Evolutionary conservation across 2,329 filamentous ascomycete species (phyloP).

Genomic region (Graphilbum sp.): DNA sequence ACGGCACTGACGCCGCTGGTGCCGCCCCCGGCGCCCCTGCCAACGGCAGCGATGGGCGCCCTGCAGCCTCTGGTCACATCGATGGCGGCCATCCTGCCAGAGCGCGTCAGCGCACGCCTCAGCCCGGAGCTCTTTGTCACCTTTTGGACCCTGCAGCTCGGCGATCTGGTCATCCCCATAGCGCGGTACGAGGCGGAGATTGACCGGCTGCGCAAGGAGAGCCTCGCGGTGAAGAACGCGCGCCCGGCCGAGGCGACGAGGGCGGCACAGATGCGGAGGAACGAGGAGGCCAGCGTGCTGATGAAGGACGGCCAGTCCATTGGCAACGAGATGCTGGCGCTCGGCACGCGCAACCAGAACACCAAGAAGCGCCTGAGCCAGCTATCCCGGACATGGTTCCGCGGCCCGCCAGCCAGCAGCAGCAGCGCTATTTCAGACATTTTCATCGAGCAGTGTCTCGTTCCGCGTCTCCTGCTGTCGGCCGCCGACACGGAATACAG

Average conservation of each 20-base stretch:
- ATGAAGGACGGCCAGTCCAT: conserved; percentile 53
- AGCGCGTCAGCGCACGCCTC: conserved; percentile 50
- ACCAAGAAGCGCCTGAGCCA: conserved; percentile 54
- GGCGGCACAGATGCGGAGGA: conserved; percentile 47
- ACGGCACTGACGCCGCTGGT: too few species aligned
- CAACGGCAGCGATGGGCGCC: conserved; percentile 23
- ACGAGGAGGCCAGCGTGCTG: conserved; percentile 52
- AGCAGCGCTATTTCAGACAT: conserved; percentile 47
- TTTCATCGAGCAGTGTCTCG: conserved; percentile 76
- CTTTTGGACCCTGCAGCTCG: conserved; percentile 81
- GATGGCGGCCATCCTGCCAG: conserved; percentile 43
- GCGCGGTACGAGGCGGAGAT: conserved; percentile 66
- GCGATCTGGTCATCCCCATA: conserved; percentile 63
- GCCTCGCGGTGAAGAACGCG: conserved; percentile 51
- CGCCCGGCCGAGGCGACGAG: conserved; percentile 52
- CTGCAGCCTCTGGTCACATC: conserved; percentile 59
- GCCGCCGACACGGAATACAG: conserved; percentile 78
- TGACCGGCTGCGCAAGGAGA: conserved; percentile 48
- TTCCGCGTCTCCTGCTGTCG: conserved; percentile 76
- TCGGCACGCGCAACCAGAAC: conserved; percentile 49
- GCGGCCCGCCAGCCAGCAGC: conserved; percentile 22
- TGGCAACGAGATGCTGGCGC: conserved; percentile 55
- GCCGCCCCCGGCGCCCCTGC: too few species aligned
- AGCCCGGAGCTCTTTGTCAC: conserved; percentile 71
- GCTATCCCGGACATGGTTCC: conserved; percentile 69